These are phyloP conservation scores for Aspergillus sp. DNA, from an alignment of 2,329 filamentous ascomycete genomes.

Conservation along the genomic window DNA sequence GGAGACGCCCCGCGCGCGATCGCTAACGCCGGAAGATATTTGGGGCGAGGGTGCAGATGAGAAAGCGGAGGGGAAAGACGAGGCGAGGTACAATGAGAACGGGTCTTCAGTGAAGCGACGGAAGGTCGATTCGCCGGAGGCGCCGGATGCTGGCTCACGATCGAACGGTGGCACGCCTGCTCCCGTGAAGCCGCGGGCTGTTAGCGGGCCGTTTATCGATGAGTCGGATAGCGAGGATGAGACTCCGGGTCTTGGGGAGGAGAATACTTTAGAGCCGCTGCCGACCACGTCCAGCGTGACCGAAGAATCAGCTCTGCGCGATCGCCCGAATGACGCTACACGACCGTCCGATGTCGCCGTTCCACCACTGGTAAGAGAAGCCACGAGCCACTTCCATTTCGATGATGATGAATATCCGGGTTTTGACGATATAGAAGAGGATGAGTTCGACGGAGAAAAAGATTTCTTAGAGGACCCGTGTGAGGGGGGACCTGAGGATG, in stretches of 20 bases:
- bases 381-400: conserved; percentile 43
- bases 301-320: neutral
- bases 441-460: conserved; percentile 60
- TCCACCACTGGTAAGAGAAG: conserved; percentile 52
- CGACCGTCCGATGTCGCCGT: conserved; percentile 20
- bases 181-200: conserved; percentile 12
- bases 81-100: conserved; percentile 33
- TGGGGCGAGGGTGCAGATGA: conserved; percentile 27
- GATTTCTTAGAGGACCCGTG: conserved; percentile 59
- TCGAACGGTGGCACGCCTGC: conserved; percentile 2
- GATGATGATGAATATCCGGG: conserved; percentile 51
- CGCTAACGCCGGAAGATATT: conserved; percentile 33
- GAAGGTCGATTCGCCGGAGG: conserved; percentile 24
- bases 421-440: conserved; percentile 62
- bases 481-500: conserved; percentile 39
- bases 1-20: conserved; percentile 15
- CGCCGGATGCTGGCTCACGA: conserved; percentile 1
- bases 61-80: conserved; percentile 7
- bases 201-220: conserved; percentile 41
- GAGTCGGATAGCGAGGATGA: conserved; percentile 56
- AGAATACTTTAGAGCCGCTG: neutral
- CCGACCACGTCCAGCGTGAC: conserved; percentile 8
- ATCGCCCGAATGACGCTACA: conserved; percentile 8
- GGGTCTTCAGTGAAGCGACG: conserved; percentile 31
- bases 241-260: conserved; percentile 22